Percentiles rank a stretch among this genome's conserved stretches.
Conservation (phyloP, 2,329 filamentous ascomycete genomes). For the Pseudogymnoascus sp. region DNA sequence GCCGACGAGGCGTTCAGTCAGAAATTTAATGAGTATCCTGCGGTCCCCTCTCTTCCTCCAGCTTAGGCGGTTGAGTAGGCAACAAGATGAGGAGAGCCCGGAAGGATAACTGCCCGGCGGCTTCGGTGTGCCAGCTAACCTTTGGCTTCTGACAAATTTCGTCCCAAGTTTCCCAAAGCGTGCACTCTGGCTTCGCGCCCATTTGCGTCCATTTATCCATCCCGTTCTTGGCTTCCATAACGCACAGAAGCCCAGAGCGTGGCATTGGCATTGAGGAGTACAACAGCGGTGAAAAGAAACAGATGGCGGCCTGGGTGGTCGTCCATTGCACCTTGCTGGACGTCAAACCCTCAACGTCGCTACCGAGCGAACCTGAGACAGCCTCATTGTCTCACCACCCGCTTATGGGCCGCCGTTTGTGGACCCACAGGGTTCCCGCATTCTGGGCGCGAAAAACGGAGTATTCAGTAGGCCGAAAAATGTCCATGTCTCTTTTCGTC, state of each 20-base stretch:
- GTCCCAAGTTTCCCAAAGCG: background rate
- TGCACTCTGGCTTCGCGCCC: background rate
- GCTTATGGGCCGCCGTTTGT: conserved; percentile 72
- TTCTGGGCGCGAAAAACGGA: background rate
- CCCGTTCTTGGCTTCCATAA: background rate
- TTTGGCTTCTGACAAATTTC: background rate
- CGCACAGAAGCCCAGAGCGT: background rate
- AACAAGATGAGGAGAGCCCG: background rate
- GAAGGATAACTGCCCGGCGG: background rate
- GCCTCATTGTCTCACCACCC: background rate
- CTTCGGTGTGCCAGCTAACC: background rate
- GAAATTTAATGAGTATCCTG: background rate
- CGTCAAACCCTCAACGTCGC: conserved; percentile 2
- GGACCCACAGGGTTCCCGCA: background rate
- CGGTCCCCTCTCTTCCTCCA: background rate
- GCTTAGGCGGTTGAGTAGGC: background rate
- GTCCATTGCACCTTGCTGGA: background rate
- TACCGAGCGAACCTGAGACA: conserved; percentile 2
- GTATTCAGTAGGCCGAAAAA: background rate
- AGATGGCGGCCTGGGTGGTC: background rate
- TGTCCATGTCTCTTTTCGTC: background rate
- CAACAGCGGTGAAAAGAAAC: background rate
- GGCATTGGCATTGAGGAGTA: background rate
- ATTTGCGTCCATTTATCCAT: background rate
- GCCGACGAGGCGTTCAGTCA: background rate